Evolutionary conservation across 208 protist species (phyloP).

Genomic region (Trypanosoma vivax): DNA sequence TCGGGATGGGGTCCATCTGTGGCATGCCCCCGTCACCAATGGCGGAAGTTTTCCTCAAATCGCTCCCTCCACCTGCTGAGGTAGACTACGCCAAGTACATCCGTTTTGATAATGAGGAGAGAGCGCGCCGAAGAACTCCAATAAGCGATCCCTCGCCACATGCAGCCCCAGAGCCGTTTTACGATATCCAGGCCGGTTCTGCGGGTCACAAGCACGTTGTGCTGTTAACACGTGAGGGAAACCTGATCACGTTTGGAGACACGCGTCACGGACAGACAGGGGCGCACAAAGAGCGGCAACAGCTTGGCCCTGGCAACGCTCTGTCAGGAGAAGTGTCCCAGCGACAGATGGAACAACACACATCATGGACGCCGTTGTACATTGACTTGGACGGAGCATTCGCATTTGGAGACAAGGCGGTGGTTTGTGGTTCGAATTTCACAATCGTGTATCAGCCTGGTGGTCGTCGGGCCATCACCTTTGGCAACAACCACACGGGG

Average conservation of each 20-base stretch:
- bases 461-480: constrained; percentile 38
- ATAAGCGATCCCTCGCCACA: not conserved
- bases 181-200: constrained; percentile 21
- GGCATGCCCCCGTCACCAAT: constrained; percentile 41
- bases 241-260: constrained; percentile 58
- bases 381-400: constrained; percentile 49
- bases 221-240: constrained; percentile 52
- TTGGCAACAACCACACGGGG: constrained; percentile 73
- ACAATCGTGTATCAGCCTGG: constrained; percentile 47
- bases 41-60: constrained; percentile 70
- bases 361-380: constrained; percentile 28
- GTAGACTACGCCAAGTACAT: constrained; percentile 41
- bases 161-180: constrained; percentile 30
- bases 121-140: not conserved
- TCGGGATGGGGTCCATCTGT: constrained; percentile 66
- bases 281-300: constrained; percentile 4
- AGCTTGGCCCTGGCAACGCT: not conserved
- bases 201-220: constrained; percentile 58
- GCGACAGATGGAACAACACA: not conserved
- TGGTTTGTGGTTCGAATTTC: constrained; percentile 59
- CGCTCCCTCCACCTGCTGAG: constrained; percentile 56
- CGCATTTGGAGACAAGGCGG: not conserved
- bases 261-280: constrained; percentile 57
- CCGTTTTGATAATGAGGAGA: constrained; percentile 58
- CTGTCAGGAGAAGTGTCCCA: too few relatives aligned